These are phyloP conservation scores for Hypericum androsaemum DNA, from an alignment of 345 rosid genomes.

Conservation along the genomic window DNA sequence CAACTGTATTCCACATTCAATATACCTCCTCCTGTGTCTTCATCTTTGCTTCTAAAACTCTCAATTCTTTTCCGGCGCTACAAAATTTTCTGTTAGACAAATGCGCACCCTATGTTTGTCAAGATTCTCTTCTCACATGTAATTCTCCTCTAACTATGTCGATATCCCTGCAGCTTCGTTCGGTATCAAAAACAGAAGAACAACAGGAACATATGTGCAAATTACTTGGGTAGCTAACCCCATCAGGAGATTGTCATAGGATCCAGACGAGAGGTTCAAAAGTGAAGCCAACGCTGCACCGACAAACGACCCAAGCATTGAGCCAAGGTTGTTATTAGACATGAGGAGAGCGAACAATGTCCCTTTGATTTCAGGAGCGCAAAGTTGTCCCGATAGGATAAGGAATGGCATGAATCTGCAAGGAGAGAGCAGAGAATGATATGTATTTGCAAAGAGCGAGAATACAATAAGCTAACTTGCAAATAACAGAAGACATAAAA, in stretches of 20 bases:
- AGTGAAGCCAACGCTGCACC: constrained; percentile 90
- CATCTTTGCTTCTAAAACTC: too few species aligned
- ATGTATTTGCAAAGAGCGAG: neutral
- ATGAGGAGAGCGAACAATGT: constrained; percentile 90
- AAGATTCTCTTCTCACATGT: too few species aligned
- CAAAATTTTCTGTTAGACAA: too few species aligned
- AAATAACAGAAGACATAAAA: neutral
- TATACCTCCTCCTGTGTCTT: too few species aligned
- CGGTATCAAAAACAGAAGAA: constrained; percentile 71
- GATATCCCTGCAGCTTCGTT: constrained; percentile 84
- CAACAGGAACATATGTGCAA: constrained; percentile 74
- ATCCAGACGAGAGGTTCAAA: constrained; percentile 66
- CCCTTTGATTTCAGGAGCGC: constrained; percentile 97
- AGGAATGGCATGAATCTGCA: constrained; percentile 96
- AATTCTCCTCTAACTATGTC: constrained; percentile 17
- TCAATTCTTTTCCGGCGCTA: too few species aligned
- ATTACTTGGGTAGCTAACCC: constrained; percentile 62
- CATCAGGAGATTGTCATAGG: constrained; percentile 63
- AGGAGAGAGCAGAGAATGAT: too few species aligned
- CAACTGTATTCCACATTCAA: too few species aligned
- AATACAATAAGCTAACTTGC: neutral
- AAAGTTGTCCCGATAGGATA: constrained; percentile 82
- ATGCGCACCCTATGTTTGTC: too few species aligned
- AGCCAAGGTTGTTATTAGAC: constrained; percentile 87
- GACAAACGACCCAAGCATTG: constrained; percentile 71